phyloP scores from a whole-genome alignment of 1,284 basidiomycete species.

The Trichosporon sp. region DNA sequence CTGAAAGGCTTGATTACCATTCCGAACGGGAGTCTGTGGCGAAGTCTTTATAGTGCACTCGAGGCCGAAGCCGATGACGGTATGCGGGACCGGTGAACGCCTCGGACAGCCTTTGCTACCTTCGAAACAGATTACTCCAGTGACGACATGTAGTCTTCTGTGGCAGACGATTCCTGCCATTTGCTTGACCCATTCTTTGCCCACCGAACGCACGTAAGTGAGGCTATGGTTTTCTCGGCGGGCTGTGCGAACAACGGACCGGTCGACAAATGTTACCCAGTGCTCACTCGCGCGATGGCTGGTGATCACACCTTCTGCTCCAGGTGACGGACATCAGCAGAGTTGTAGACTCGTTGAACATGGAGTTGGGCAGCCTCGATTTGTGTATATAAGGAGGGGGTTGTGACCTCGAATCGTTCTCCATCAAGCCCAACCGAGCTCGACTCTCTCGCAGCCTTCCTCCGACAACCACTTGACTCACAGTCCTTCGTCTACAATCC shows the following conservation, averaged over 20 bases:
- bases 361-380: not conserved
- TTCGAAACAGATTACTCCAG: slow-evolving; percentile 6
- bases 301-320: not conserved
- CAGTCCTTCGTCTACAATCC: not conserved
- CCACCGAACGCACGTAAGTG: not conserved
- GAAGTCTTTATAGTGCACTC: not conserved
- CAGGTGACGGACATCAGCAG: not conserved
- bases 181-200: not conserved
- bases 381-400: slow-evolving; percentile 13
- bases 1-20: not conserved
- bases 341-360: too few species aligned
- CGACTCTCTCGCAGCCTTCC: not conserved
- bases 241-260: too few species aligned
- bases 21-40: not conserved
- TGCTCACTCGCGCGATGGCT: not conserved
- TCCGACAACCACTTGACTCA: not conserved
- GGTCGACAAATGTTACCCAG: not conserved
- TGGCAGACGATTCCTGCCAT: slow-evolving; percentile 1
- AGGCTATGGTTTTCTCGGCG: not conserved
- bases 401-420: not conserved
- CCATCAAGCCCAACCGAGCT: slow-evolving; percentile 16
- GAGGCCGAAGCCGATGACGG: not conserved
- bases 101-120: slow-evolving; percentile 3
- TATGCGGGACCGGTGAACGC: not conserved
- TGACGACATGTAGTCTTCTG: not conserved